These are phyloP conservation scores for Prunus mongolica DNA, from an alignment of 306 rosid genomes.

Conservation along the genomic window DNA sequence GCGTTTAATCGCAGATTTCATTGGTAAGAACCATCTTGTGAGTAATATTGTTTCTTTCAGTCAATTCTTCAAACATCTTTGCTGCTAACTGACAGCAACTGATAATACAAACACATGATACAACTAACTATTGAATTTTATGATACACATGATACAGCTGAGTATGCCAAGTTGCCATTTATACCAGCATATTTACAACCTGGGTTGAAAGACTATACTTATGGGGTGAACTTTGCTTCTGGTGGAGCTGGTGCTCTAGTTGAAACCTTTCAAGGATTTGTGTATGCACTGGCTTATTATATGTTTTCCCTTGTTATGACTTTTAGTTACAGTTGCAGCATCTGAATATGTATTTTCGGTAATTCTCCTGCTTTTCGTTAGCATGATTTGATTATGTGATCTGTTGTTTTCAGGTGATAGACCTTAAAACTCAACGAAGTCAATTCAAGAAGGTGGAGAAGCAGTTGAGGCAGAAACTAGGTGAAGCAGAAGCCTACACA, in stretches of 20 bases:
- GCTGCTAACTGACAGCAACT: too few species aligned
- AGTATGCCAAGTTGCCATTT: slow-evolving; percentile 28
- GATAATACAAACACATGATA: not conserved
- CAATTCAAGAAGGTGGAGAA: slow-evolving; percentile 36
- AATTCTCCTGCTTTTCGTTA: too few species aligned
- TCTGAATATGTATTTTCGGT: too few species aligned
- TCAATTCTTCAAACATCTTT: too few species aligned
- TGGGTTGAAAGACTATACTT: not conserved
- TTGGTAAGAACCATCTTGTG: slow-evolving; percentile 22
- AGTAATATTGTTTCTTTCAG: not conserved
- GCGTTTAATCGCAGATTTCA: slow-evolving; percentile 38
- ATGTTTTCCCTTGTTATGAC: too few species aligned
- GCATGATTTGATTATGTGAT: too few species aligned
- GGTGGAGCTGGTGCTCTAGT: slow-evolving; percentile 28
- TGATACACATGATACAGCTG: slow-evolving; percentile 8
- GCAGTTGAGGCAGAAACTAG: slow-evolving; percentile 27
- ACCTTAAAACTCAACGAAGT: slow-evolving; percentile 38
- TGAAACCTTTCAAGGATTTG: slow-evolving; percentile 8
- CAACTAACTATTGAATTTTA: not conserved
- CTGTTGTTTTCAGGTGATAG: slow-evolving; percentile 27
- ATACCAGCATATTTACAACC: slow-evolving; percentile 30
- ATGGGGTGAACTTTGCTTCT: slow-evolving; percentile 39
- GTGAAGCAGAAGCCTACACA: slow-evolving; percentile 21
- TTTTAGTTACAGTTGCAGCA: too few species aligned
- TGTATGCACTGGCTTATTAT: slow-evolving; percentile 5